Base-by-base conservation (phyloP, 2,329 filamentous ascomycete genomes). In the Monilinia laxa region DNA sequence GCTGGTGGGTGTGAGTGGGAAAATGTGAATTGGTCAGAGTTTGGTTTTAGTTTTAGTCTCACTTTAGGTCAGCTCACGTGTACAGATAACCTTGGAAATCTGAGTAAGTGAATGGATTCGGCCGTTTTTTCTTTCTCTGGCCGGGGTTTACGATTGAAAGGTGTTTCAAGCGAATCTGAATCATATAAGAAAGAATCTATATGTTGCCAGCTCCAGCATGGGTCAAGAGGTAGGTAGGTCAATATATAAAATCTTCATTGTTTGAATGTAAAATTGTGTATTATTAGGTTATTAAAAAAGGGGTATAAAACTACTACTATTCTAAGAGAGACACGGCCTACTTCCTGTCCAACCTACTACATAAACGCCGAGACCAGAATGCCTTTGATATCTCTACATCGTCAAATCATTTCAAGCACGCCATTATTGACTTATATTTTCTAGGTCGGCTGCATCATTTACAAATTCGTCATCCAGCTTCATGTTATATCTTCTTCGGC, bases 401-500 rank as follows among this genome's bases (percentile, higher is more conserved):
- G 68, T 74, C 52, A 71, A 57, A 65, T 74, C 71, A 53, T 74
- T 66, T 51, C 58, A 40, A 57, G 20, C 51, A 35, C 45, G 45
- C 20, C 53, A 63, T 65, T 23, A 38, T 38, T 45, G 12, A 4
- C 25, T 35, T 52, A 60, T 20, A 9, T 57, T 56, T 49, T 52
- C 62, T 49, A 52, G 40, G 6, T 47, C 7, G 20, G 20, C 49
- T 49, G 14, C 42, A 58, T 65, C 49, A 67, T 55, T 53, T 59
- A 64, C 49, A 63, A 45, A 35, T 57, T 59, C 42, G 2, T 45
- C 51, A 49, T 49, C 56, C 65, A 42, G 42, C 59, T 52, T 20
- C n/a, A 25, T 16, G 7, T 65, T 14, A 74, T 53, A 68, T 58
- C 7, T 68, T 69, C 65, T 75, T 75, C 20, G 70, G 71, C 47